phyloP scores from a whole-genome alignment of 2,329 filamentous ascomycete species.

The Paecilomyces formosus region DNA sequence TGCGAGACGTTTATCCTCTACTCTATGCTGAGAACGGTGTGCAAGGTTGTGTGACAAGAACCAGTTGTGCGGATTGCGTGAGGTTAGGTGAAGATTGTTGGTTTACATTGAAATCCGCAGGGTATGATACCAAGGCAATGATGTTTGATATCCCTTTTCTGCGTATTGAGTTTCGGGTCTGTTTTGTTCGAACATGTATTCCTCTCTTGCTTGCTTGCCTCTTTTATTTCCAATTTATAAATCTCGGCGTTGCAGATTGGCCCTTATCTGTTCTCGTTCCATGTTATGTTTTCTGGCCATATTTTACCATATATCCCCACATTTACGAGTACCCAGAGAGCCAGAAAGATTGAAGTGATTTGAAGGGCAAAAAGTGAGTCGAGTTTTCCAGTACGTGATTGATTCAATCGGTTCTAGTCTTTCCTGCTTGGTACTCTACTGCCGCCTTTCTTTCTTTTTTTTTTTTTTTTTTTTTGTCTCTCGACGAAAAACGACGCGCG shows the following conservation, averaged over 20 bases:
- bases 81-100: not conserved
- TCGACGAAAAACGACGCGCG: not conserved
- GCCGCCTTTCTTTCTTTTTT: not conserved
- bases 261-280: not conserved
- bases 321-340: not conserved
- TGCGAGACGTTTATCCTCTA: not conserved
- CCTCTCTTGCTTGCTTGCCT: not conserved
- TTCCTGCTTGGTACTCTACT: not conserved
- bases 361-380: not conserved
- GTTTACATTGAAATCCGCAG: not conserved
- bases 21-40: conserved; percentile 1
- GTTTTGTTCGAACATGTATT: not conserved
- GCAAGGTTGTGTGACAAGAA: not conserved
- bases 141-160: conserved; percentile 1
- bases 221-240: not conserved
- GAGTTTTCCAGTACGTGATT: not conserved
- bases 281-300: not conserved
- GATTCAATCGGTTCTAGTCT: not conserved
- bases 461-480: no score
- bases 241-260: not conserved
- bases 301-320: not conserved
- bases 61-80: conserved; percentile 1
- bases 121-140: conserved; percentile 3
- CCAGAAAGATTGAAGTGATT: not conserved
- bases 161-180: not conserved